Conservation (phyloP, 208 protist genomes). For the Herpetomonas tarakana region DNA sequence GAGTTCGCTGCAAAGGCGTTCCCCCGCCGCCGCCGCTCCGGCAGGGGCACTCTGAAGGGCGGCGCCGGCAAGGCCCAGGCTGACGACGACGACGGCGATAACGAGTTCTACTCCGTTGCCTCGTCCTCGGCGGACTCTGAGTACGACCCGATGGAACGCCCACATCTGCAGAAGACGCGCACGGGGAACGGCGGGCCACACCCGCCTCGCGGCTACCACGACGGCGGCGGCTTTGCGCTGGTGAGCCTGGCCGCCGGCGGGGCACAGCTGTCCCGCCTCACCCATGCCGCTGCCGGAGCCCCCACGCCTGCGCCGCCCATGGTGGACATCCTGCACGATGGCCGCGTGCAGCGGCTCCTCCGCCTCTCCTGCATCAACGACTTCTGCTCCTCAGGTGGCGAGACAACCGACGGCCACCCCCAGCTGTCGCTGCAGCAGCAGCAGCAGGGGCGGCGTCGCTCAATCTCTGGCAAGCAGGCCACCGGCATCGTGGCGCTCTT, state of each 20-base stretch:
- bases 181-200: no score
- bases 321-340: constrained; percentile 36
- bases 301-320: not conserved
- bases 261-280: not conserved
- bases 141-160: constrained; percentile 5
- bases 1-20: not conserved
- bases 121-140: not conserved
- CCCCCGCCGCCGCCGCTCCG: no score
- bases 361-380: constrained; percentile 57
- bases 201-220: no score
- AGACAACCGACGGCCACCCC: not conserved
- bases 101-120: constrained; percentile 2
- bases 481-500: constrained; percentile 59
- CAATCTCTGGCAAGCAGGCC: constrained; percentile 38
- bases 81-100: not conserved
- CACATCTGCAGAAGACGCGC: constrained; percentile 3
- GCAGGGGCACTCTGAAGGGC: not conserved
- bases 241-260: no score
- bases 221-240: constrained; percentile 1
- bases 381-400: not conserved
- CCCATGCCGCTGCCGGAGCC: not conserved
- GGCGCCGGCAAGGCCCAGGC: not conserved
- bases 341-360: constrained; percentile 59
- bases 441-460: no score
- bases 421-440: constrained; percentile 7